Base-by-base conservation (phyloP, 805 yeast genomes). In the Teunomyces tritomae region DNA sequence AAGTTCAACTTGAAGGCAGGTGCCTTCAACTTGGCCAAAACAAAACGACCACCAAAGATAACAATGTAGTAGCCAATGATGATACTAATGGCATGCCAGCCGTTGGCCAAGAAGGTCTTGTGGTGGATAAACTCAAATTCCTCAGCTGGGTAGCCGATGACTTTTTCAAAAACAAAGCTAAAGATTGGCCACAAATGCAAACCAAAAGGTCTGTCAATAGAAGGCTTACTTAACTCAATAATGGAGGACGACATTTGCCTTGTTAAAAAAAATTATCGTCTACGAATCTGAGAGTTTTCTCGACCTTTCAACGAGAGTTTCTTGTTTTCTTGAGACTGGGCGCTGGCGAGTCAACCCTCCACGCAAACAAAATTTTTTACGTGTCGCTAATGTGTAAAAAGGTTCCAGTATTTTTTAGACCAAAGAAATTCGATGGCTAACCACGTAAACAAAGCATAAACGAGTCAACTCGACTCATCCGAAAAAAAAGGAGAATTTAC, bases 1-100 rank as follows among this genome's bases (percentile, higher is more conserved):
- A 73, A 67, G 65, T 85, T 85, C 67, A 91, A 76, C 68, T 86
- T 85, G 66, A 87, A 78, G 11, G 96, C 87, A 35, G 84, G 78
- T 42, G 77, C 67, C 42, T 76, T 71, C 36, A 76, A 57, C 48
- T 67, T 69, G 50, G 73, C 71, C 68, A 87, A 74, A 39, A 87
- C 57, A 46, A 69, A 73, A 61, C 90, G 84, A 48, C 97, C 97
- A 52, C 97, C 95, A 52, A 73, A 73, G 41, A 73, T 68, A 42
- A 69, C 61, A 26, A 65, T 57, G 55, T 73, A 73, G 59, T 73
- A 73, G 13, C 57, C 71, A 11, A 67, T 64, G 49, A 78, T 72
- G 40, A 72, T 66, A 17, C 71, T 63, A 34, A 77, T 61, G 26
- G 82, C 83, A 49, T 80, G 83, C 49, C 70, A 72, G 43, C 83